Conservation (phyloP, 1,284 basidiomycete genomes). For the Ganoderma lucidum region DNA sequence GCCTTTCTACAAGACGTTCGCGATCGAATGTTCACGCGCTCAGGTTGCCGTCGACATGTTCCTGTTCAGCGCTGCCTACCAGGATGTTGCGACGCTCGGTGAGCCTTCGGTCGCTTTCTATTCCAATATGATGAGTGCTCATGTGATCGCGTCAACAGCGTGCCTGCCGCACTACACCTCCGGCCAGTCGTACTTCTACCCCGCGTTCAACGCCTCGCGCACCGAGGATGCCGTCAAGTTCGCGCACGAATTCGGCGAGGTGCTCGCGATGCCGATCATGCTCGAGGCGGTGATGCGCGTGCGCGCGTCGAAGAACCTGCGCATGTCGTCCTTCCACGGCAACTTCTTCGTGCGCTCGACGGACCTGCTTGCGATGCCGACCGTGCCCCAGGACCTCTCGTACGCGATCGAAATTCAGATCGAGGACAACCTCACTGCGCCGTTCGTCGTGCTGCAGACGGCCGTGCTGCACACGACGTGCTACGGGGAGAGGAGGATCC, state of each 20-base stretch:
- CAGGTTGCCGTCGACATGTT: slow-evolving; percentile 99
- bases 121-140: slow-evolving; percentile 16
- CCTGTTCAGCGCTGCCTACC: slow-evolving; percentile 93
- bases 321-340: slow-evolving; percentile 98
- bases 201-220: slow-evolving; percentile 94
- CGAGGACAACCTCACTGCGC: slow-evolving; percentile 92
- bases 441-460: slow-evolving; percentile 96
- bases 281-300: slow-evolving; percentile 98
- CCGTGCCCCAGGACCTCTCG: slow-evolving; percentile 95
- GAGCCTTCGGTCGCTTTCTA: slow-evolving; percentile 7
- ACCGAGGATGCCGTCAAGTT: slow-evolving; percentile 98
- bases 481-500: slow-evolving; percentile 94
- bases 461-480: slow-evolving; percentile 97
- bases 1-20: slow-evolving; percentile 98
- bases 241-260: slow-evolving; percentile 95
- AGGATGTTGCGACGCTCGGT: slow-evolving; percentile 95
- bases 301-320: slow-evolving; percentile 92
- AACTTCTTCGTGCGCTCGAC: slow-evolving; percentile 99
- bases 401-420: slow-evolving; percentile 98
- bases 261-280: slow-evolving; percentile 94
- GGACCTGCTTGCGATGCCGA: slow-evolving; percentile 95
- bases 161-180: slow-evolving; percentile 98
- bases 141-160: slow-evolving; percentile 51
- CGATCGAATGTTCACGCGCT: slow-evolving; percentile 97
- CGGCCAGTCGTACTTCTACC: slow-evolving; percentile 98